Evolutionary conservation across 805 yeast species (phyloP), one percentile per base, ranked within the genome.

Genomic region (Kurtzmaniella fragi): DNA sequence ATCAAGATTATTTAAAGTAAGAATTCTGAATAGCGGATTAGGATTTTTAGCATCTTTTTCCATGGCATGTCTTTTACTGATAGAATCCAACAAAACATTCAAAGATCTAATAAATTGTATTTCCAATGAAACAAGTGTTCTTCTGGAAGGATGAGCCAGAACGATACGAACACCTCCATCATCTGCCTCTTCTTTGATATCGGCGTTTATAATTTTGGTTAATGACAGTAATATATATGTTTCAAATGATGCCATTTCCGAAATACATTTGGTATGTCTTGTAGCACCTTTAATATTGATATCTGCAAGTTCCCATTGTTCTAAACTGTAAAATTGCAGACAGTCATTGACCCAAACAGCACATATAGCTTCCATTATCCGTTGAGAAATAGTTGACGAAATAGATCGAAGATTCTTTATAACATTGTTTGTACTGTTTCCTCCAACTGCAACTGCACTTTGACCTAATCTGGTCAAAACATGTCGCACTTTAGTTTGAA

Each of bases 311-410:
- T 59, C 68, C 73, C 72, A 68, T 31, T 54, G 57, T 40, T 68
- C 73, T n/a, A 68, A 49, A 36, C 67, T 72, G 44, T 62, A 65
- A 30, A 68, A 62, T 42, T 68, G 74, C 2, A 68, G 55, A 44
- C 72, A 67, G 43, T 68, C 74, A 42, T 68, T 68, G 3, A 67
- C 67, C 73, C 73, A 68, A 1, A 63, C 64, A 3, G 72, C 56
- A 45, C 73, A 68, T 2, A 60, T 47, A 1, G 70, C 71, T 47
- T 68, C 73, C 37, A 67, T 42, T 11, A 67, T 59, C 34, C 57
- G 57, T 46, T 66, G 74, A 41, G 62, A 67, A 13, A 64, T 57
- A 14, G 54, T 46, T 9, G 49, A 17, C 3, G 67, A 59, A 3
- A 63, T 49, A n/a, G 46, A 54, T 32, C 71, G 47, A 40, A 68